Evolutionary conservation across 305 asterid genomes (phyloP).

Genomic region (Petunia hybrid): DNA sequence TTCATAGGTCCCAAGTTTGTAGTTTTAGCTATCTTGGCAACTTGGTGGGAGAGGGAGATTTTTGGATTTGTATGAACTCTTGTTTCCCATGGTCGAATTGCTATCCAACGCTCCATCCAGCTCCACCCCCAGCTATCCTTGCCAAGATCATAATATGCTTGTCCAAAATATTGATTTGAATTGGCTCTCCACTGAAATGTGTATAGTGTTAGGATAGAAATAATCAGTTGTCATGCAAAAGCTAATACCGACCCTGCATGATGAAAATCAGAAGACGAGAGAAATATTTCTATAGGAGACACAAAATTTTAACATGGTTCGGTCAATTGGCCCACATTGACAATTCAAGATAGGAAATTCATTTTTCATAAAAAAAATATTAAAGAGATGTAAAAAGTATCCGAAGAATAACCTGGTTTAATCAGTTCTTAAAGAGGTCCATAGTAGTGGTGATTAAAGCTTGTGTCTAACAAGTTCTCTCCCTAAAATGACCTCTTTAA

Average conservation of each 20-base stretch:
- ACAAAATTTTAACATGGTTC: not conserved
- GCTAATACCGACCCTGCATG: not conserved
- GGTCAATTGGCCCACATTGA: too few relatives aligned
- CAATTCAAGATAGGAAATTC: not conserved
- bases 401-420: not conserved
- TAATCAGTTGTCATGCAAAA: not conserved
- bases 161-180: slow-evolving; percentile 70
- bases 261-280: not conserved
- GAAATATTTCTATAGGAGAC: not conserved
- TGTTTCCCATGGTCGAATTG: slow-evolving; percentile 83
- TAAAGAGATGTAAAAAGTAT: not conserved
- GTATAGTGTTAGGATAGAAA: not conserved
- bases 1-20: slow-evolving; percentile 42
- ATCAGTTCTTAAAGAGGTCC: not conserved
- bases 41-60: slow-evolving; percentile 42
- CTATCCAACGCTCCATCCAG: slow-evolving; percentile 87
- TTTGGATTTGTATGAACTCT: slow-evolving; percentile 53
- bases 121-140: slow-evolving; percentile 94
- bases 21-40: slow-evolving; percentile 38
- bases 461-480: not conserved
- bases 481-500: not conserved
- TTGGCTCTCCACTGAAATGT: slow-evolving; percentile 75
- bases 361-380: not conserved
- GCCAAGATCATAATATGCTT: slow-evolving; percentile 76
- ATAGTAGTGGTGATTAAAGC: not conserved